These are phyloP conservation scores for Trichoderma asperellum DNA, from an alignment of 2,329 filamentous ascomycete species.

Conservation along the genomic window DNA sequence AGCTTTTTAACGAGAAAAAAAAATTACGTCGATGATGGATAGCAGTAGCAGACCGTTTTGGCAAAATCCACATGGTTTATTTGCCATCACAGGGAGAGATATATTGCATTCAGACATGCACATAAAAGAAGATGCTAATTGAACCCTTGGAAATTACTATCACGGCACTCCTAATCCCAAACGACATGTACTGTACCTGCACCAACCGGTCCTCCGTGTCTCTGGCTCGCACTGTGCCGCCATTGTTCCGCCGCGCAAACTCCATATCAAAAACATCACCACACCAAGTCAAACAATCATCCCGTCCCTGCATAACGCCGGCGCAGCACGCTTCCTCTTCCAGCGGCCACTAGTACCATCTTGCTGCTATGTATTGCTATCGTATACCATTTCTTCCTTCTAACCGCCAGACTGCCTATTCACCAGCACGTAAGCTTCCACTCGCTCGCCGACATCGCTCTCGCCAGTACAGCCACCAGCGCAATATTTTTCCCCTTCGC, in stretches of 20 bases:
- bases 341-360: not conserved
- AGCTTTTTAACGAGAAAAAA: not conserved
- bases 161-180: not conserved
- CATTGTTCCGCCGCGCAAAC: not conserved
- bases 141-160: too few relatives aligned
- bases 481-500: not conserved
- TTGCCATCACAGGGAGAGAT: too few relatives aligned
- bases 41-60: not conserved
- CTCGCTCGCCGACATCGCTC: not conserved
- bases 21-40: too few relatives aligned
- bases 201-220: not conserved
- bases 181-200: not conserved
- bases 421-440: not conserved
- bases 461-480: not conserved
- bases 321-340: not conserved
- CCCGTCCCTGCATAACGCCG: not conserved
- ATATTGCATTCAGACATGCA: too few relatives aligned
- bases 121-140: too few relatives aligned
- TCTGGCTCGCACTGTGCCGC: not conserved
- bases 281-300: not conserved
- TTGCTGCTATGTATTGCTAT: not conserved
- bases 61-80: not conserved
- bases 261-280: not conserved
- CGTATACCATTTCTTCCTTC: not conserved
- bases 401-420: not conserved